Evolutionary conservation across 2,329 filamentous ascomycete species (phyloP).

Genomic region (Neonectria sp.): DNA sequence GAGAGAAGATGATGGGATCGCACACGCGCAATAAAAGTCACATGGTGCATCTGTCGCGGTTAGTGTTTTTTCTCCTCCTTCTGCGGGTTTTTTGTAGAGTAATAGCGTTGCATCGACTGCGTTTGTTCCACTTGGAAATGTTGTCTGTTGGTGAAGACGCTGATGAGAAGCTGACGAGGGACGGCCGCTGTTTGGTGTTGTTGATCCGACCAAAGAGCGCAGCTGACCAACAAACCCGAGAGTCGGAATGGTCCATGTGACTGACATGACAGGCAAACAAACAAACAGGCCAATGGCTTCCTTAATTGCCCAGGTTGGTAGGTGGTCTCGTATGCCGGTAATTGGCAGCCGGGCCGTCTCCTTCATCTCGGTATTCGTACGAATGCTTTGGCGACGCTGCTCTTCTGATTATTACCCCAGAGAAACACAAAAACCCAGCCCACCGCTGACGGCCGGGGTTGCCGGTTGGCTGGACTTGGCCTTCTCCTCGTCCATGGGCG

Average conservation of each 20-base stretch:
- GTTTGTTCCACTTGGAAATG: not conserved
- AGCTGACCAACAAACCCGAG: constrained; percentile 6
- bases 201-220: not conserved
- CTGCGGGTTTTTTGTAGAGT: constrained; percentile 2
- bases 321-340: constrained; percentile 17
- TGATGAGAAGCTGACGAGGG: not conserved
- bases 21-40: constrained; percentile 28
- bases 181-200: not conserved
- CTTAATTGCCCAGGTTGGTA: not conserved
- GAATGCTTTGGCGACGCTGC: not conserved
- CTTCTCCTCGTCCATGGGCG: constrained; percentile 15
- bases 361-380: constrained; percentile 10
- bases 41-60: constrained; percentile 22
- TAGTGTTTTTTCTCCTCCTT: constrained; percentile 11
- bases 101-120: not conserved
- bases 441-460: constrained; percentile 11
- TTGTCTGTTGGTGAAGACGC: not conserved
- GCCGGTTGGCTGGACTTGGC: constrained; percentile 12
- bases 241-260: not conserved
- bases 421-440: constrained; percentile 29
- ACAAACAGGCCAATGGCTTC: not conserved
- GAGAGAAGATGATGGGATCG: constrained; percentile 33
- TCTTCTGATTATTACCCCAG: constrained; percentile 38
- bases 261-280: not conserved
- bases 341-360: constrained; percentile 10